Percentiles rank a stretch among this genome's conserved stretches.
These are phyloP conservation scores for Lactifluus echinatus DNA, from an alignment of 768 basidiomycete species.

Conservation along the genomic window DNA sequence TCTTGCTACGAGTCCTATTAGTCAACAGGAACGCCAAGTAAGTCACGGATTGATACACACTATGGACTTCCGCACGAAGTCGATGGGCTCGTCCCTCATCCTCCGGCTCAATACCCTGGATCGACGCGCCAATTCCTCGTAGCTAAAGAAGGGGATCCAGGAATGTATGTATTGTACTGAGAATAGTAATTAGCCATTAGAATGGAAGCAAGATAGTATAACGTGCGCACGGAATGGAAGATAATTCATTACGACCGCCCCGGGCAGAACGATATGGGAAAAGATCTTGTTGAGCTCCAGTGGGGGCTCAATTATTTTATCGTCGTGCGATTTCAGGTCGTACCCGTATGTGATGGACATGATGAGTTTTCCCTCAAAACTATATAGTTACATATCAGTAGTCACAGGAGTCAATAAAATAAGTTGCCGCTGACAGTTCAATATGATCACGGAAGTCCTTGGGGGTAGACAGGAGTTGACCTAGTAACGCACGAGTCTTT, in stretches of 20 bases:
- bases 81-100: constrained; percentile 1
- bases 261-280: background rate
- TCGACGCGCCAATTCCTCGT: background rate
- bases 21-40: background rate
- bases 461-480: background rate
- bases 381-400: background rate
- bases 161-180: constrained; percentile 10
- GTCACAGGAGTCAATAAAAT: background rate
- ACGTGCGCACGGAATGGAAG: constrained; percentile 5
- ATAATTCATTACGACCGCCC: background rate
- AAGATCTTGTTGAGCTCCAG: background rate
- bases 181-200: background rate
- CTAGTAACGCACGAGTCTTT: background rate
- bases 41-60: background rate
- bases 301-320: background rate
- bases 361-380: constrained; percentile 4
- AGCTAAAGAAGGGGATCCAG: constrained; percentile 10
- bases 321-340: background rate
- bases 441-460: background rate
- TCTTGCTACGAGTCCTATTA: background rate
- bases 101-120: background rate
- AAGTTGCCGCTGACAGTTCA: background rate
- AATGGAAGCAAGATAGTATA: no score
- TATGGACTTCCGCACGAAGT: constrained; percentile 3
- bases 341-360: constrained; percentile 11